phyloP scores from a whole-genome alignment of 768 basidiomycete genomes.

The Podaxis sp. region DNA sequence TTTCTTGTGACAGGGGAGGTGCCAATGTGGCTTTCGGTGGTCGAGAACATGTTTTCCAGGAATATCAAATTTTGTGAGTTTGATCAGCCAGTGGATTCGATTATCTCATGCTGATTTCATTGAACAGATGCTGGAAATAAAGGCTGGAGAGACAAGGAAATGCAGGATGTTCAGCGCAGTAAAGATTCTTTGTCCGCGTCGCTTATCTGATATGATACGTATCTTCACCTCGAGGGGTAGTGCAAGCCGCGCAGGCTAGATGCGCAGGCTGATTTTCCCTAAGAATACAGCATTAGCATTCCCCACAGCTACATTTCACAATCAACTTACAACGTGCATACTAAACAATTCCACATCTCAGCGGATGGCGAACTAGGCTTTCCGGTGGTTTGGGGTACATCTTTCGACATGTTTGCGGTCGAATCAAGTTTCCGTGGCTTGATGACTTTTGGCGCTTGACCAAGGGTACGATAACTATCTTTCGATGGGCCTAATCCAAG shows the following conservation, averaged over 20 bases:
- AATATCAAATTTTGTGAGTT: constrained; percentile 51
- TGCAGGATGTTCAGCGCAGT: not conserved
- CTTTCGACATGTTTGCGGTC: constrained; percentile 15
- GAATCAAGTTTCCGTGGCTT: not conserved
- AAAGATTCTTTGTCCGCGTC: not conserved
- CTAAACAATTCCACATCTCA: constrained; percentile 49
- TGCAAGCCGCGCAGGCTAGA: constrained; percentile 64
- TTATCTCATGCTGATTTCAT: not conserved
- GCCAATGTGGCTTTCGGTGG: constrained; percentile 49
- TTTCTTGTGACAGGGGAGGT: constrained; percentile 31
- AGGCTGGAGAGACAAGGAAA: not conserved
- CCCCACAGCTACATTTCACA: not conserved
- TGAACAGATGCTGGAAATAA: constrained; percentile 38
- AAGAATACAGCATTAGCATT: not conserved
- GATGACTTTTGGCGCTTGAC: constrained; percentile 14
- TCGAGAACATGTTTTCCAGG: constrained; percentile 35
- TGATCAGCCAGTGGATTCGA: not conserved
- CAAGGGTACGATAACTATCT: constrained; percentile 27
- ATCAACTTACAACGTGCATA: constrained; percentile 63
- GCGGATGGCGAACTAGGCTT: not conserved
- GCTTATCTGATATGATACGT: constrained; percentile 16
- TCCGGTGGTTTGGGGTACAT: not conserved
- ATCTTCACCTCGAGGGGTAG: constrained; percentile 48
- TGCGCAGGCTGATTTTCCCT: constrained; percentile 54
- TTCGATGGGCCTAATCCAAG: constrained; percentile 39